Conservation (phyloP, 805 yeast genomes). For the Helenozyma baotianmanensis region DNA sequence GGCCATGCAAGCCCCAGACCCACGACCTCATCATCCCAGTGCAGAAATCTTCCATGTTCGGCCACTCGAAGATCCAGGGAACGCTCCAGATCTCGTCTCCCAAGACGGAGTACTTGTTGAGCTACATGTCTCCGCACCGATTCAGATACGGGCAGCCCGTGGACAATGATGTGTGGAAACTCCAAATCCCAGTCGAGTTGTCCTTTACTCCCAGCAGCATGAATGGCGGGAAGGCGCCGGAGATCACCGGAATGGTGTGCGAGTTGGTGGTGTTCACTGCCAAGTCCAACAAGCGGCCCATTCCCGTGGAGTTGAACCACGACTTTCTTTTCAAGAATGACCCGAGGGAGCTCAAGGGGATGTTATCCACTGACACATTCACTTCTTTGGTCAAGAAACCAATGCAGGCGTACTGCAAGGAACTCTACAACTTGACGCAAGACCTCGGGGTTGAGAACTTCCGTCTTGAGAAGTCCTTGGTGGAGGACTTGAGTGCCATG, state of each 20-base stretch:
- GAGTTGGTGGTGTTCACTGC: constrained; percentile 30
- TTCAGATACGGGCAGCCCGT: constrained; percentile 10
- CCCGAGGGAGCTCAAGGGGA: constrained; percentile 2
- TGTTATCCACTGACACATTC: constrained; percentile 22
- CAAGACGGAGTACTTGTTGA: constrained; percentile 22
- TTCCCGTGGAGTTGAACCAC: constrained; percentile 32
- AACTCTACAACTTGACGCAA: constrained; percentile 22
- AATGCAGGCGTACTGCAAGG: constrained; percentile 29
- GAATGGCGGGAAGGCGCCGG: constrained; percentile 4
- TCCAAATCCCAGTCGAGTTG: constrained; percentile 29
- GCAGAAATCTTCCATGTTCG: constrained; percentile 26
- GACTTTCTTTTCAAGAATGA: constrained; percentile 28
- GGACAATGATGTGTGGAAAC: constrained; percentile 11
- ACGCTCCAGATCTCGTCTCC: constrained; percentile 31
- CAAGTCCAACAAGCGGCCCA: constrained; percentile 27
- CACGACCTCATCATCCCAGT: constrained; percentile 30
- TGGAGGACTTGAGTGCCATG: constrained; percentile 27
- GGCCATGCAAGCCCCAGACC: constrained; percentile 1
- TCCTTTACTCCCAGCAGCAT: constrained; percentile 21
- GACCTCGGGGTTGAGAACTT: constrained; percentile 21
- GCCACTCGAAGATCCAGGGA: constrained; percentile 28
- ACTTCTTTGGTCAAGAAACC: constrained; percentile 27
- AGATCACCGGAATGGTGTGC: constrained; percentile 15
- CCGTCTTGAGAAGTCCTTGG: constrained; percentile 23
- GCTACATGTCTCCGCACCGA: constrained; percentile 20